Base-by-base conservation (phyloP, 2,329 filamentous ascomycete species). In the Thermoascus crustaceus region DNA sequence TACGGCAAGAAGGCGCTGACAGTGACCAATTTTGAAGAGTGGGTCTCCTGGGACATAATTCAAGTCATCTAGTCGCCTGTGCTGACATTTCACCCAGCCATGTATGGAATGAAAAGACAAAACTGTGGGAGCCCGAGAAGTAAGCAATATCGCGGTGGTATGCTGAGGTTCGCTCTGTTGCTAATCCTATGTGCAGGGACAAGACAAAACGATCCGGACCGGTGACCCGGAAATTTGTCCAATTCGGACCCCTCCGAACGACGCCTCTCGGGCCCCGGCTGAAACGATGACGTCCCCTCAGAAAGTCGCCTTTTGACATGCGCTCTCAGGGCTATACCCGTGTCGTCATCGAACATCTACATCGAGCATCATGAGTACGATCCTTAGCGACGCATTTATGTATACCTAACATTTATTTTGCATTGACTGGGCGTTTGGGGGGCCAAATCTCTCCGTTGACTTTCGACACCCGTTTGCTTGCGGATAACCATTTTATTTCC, bases 1-100 rank as follows among this genome's bases (percentile, higher is more conserved):
- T 78, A 78, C 42, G 71, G 73, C 1, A 40, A 61, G 4, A 56
- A 63, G 5, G 58, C 69, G 2, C 47, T 78, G 40, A 68, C 65
- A 3, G 56, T 64, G 22, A 66, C 61, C 5, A 55, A 54, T 25
- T 75, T 64, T 35, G 57, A 68, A 38, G 57, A 52, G 61, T 64
- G 48, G 37, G 54, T 45, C 8, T 17, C 1, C 8, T 24, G 11
- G 2, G 20, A 10, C 16, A n/a, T n/a, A 16, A 22, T 10, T 23
- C 20, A 11, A 13, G 4, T 7, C 7, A 31, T n/a, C 5, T 14
- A 18, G 11, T 11, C 10, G 18, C 37, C 11, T 41, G 26, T 3
- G 33, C 39, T 44, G 11, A 38, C 21, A 21, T 16, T 34, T 38
- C 9, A n/a, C n/a, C 19, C 37, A 60, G 57, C n/a, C 51, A 62